Percentiles rank a stretch among this genome's conserved stretches.
These are phyloP conservation scores for Neckera pumila DNA, from an alignment of 225 moss, liverwort and hornwort genomes.

Conservation along the genomic window DNA sequence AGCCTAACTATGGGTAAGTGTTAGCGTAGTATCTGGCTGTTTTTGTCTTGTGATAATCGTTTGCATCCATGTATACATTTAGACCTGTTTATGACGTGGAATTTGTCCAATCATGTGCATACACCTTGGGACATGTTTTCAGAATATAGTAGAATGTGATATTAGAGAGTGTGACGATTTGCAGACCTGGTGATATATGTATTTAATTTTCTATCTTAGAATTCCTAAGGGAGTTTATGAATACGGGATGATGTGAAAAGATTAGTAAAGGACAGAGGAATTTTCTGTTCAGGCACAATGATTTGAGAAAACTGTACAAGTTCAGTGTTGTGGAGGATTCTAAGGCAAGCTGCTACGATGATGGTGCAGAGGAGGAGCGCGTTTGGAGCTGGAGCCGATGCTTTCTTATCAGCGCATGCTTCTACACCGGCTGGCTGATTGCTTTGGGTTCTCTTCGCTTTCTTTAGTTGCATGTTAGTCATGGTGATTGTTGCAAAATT, in stretches of 20 bases:
- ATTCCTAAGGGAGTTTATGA: neutral
- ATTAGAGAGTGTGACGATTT: neutral
- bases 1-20: slow-evolving; percentile 53
- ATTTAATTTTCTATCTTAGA: neutral
- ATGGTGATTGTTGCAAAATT: neutral
- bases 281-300: slow-evolving; percentile 42
- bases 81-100: neutral
- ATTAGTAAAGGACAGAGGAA: slow-evolving; percentile 29
- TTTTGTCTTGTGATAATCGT: neutral
- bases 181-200: neutral
- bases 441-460: slow-evolving; percentile 57
- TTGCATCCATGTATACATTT: neutral
- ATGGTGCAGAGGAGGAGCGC: slow-evolving; percentile 69
- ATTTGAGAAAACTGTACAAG: slow-evolving; percentile 33
- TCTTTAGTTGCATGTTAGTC: neutral
- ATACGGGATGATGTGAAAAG: neutral
- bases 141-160: neutral
- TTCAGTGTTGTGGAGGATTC: slow-evolving; percentile 52
- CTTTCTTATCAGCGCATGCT: slow-evolving; percentile 96
- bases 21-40: neutral
- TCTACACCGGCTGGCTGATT: slow-evolving; percentile 83
- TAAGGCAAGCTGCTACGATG: slow-evolving; percentile 55
- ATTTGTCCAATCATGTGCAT: neutral
- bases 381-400: slow-evolving; percentile 86
- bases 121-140: neutral